Conservation (phyloP, 441 rosid genomes). For the Populus hybrid region DNA sequence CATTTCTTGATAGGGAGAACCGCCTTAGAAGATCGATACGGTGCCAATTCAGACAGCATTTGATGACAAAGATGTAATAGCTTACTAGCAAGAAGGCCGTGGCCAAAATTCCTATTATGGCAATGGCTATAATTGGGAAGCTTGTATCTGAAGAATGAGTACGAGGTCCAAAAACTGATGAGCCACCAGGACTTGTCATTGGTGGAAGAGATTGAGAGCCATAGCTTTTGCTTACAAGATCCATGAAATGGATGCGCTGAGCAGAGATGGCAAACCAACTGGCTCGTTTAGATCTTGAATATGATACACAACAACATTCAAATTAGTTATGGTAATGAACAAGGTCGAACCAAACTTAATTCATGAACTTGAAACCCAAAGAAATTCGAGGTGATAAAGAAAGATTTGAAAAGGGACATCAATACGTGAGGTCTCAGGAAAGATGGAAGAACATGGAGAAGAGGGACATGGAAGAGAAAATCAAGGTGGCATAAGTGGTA, state of each 20-base stretch:
- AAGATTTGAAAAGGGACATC: conserved; percentile 12
- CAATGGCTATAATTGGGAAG: conserved; percentile 72
- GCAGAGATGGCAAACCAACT: neutral
- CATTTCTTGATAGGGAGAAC: conserved; percentile 49
- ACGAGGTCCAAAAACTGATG: conserved; percentile 30
- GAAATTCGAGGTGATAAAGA: neutral
- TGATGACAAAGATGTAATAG: conserved; percentile 77
- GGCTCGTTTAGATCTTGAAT: conserved; percentile 31
- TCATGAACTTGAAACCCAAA: neutral
- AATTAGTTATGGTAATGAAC: neutral
- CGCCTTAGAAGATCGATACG: conserved; percentile 52
- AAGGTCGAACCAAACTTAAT: neutral
- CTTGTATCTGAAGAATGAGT: conserved; percentile 46
- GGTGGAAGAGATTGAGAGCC: conserved; percentile 33
- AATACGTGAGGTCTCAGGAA: conserved; percentile 6
- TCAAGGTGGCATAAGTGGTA: conserved; percentile 12
- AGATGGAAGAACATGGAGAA: conserved; percentile 27
- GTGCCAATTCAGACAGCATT: conserved; percentile 86
- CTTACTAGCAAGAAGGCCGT: conserved; percentile 76
- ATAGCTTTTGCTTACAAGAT: conserved; percentile 31
- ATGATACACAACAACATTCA: neutral
- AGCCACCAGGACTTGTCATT: conserved; percentile 18
- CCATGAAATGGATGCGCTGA: conserved; percentile 28
- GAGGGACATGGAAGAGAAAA: conserved; percentile 21
- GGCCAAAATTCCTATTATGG: conserved; percentile 74